Evolutionary conservation across 192 early-diverging fungal species (phyloP).

Genomic region (Coemansia sp.): DNA sequence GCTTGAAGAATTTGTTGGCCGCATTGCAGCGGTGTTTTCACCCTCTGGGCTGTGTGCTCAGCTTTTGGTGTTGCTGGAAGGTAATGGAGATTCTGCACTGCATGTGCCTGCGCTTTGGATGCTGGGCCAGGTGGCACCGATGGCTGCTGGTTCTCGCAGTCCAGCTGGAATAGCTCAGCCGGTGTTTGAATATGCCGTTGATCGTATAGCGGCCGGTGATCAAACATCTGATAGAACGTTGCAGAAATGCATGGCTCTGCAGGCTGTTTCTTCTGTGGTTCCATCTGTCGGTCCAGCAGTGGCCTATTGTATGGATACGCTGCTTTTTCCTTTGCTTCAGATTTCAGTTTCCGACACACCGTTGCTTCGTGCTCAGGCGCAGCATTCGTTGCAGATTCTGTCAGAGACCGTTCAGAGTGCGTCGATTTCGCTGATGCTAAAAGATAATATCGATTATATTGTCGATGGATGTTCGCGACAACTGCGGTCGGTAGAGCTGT

Average conservation of each 20-base stretch:
- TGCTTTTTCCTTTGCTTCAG: slow-evolving; percentile 46
- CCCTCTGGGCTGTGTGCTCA: slow-evolving; percentile 17
- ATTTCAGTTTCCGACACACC: slow-evolving; percentile 10
- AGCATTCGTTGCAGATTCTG: slow-evolving; percentile 13
- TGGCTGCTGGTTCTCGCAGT: not conserved
- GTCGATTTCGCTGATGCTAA: slow-evolving; percentile 28
- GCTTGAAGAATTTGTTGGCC: slow-evolving; percentile 20
- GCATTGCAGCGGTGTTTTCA: slow-evolving; percentile 8
- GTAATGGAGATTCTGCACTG: not conserved
- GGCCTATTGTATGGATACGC: slow-evolving; percentile 36
- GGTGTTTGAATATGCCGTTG: slow-evolving; percentile 30
- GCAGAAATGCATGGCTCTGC: slow-evolving; percentile 24
- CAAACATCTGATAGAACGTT: not conserved
- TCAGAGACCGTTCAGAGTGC: slow-evolving; percentile 9
- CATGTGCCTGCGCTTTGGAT: slow-evolving; percentile 30
- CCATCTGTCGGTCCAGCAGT: slow-evolving; percentile 21
- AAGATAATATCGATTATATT: slow-evolving; percentile 44
- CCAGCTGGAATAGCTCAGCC: slow-evolving; percentile 8
- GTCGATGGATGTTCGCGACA: slow-evolving; percentile 44
- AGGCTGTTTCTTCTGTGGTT: slow-evolving; percentile 19
- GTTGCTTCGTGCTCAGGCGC: slow-evolving; percentile 25
- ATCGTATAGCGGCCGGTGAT: slow-evolving; percentile 6
- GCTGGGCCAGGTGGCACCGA: slow-evolving; percentile 11
- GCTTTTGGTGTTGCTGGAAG: slow-evolving; percentile 15
- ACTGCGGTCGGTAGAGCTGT: slow-evolving; percentile 31